phyloP scores from a whole-genome alignment of 306 rosid genomes.

The Vigna mungo region DNA sequence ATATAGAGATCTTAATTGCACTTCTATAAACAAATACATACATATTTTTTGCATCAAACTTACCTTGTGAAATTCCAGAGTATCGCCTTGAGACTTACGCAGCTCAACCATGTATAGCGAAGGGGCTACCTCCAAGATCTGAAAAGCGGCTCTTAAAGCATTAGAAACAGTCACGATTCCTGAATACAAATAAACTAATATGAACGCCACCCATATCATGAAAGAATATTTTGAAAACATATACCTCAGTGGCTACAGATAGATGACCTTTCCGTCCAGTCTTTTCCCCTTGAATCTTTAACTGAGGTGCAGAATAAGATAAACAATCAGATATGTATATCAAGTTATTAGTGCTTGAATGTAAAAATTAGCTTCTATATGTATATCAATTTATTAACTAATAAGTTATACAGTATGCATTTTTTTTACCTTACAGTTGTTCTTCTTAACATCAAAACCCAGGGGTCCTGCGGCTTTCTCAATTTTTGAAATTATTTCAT shows the following conservation, averaged over 20 bases:
- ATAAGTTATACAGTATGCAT: not conserved
- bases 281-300: constrained; percentile 91
- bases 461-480: constrained; percentile 81
- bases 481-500: constrained; percentile 85
- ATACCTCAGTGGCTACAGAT: constrained; percentile 89
- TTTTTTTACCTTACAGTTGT: constrained; percentile 75
- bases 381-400: not conserved
- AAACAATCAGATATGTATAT: constrained; percentile 25
- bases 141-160: constrained; percentile 35
- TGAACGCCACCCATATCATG: not conserved
- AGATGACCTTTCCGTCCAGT: constrained; percentile 94
- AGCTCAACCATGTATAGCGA: constrained; percentile 91
- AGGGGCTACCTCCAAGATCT: constrained; percentile 96
- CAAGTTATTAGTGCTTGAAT: not conserved
- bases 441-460: constrained; percentile 93
- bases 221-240: constrained; percentile 23
- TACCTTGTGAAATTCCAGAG: constrained; percentile 93
- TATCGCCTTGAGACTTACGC: constrained; percentile 90
- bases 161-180: constrained; percentile 26
- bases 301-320: constrained; percentile 51
- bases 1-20: not conserved
- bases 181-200: constrained; percentile 2
- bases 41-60: constrained; percentile 8
- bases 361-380: not conserved
- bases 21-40: not conserved